Evolutionary conservation across 306 rosid genomes (phyloP).

Genomic region (Cicer cuneatum): DNA sequence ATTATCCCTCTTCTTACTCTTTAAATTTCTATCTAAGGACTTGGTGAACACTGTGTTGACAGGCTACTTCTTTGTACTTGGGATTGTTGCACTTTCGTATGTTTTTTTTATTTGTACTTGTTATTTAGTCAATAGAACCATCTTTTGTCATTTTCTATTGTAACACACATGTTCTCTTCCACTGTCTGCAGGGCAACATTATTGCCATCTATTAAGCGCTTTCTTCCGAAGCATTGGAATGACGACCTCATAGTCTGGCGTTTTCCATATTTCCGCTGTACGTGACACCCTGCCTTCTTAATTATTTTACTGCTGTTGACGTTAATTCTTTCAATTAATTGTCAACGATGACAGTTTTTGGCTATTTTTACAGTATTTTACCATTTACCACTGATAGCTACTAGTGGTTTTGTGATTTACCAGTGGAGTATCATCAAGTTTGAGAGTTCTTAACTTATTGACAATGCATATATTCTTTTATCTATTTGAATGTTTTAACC

Average conservation of each 20-base stretch:
- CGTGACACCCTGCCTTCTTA: constrained; percentile 44
- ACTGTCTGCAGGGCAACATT: constrained; percentile 81
- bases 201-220: constrained; percentile 81
- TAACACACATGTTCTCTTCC: constrained; percentile 38
- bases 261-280: constrained; percentile 90
- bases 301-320: neutral
- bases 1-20: constrained; percentile 90
- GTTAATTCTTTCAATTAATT: constrained; percentile 22
- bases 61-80: constrained; percentile 91
- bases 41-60: constrained; percentile 98
- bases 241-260: constrained; percentile 69
- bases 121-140: constrained; percentile 2
- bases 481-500: constrained; percentile 1
- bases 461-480: constrained; percentile 8
- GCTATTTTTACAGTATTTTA: neutral
- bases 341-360: constrained; percentile 23
- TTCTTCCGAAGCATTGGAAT: constrained; percentile 84
- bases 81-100: constrained; percentile 96
- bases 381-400: constrained; percentile 5
- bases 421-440: constrained; percentile 9
- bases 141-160: constrained; percentile 15
- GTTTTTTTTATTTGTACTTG: constrained; percentile 43
- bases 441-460: constrained; percentile 12
- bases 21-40: constrained; percentile 97
- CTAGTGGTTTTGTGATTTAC: constrained; percentile 27